These are phyloP conservation scores for Aspergillus pseudotamarii DNA, from an alignment of 2,329 filamentous ascomycete species.

Conservation along the genomic window DNA sequence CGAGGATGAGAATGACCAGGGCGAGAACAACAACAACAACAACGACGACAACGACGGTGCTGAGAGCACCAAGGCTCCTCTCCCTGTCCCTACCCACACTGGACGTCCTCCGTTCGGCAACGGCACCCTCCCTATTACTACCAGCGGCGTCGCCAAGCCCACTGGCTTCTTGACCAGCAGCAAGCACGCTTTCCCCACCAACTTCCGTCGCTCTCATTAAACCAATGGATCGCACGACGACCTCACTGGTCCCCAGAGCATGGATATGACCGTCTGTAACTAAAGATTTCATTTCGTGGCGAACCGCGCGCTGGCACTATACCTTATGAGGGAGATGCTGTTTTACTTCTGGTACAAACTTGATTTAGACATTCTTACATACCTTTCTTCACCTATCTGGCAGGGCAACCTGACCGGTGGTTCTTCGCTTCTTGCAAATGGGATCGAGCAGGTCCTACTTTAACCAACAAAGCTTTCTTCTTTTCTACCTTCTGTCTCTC, in stretches of 20 bases:
- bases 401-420: constrained; percentile 7
- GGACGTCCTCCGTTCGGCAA: constrained; percentile 24
- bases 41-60: constrained; percentile 7
- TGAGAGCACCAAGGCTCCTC: constrained; percentile 11
- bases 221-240: constrained; percentile 10
- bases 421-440: constrained; percentile 15
- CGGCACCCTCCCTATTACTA: constrained; percentile 17
- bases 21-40: constrained; percentile 6
- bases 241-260: neutral
- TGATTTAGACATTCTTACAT: constrained; percentile 18
- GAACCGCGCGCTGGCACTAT: constrained; percentile 30
- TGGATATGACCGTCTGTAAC: constrained; percentile 17
- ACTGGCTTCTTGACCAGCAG: constrained; percentile 37
- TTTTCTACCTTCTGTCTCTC: constrained; percentile 9
- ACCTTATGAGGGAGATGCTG: constrained; percentile 23
- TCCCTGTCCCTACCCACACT: constrained; percentile 14
- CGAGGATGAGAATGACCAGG: constrained; percentile 1
- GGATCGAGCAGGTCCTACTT: constrained; percentile 1
- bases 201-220: constrained; percentile 30
- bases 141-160: constrained; percentile 23
- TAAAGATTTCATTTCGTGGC: constrained; percentile 22
- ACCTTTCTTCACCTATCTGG: constrained; percentile 12
- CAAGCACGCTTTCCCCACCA: constrained; percentile 23
- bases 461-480: constrained; percentile 19
- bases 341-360: constrained; percentile 25